Percentiles rank a stretch among this genome's conserved stretches.
phyloP scores from a whole-genome alignment of 441 rosid species.

The Adansonia rubrostipa region DNA sequence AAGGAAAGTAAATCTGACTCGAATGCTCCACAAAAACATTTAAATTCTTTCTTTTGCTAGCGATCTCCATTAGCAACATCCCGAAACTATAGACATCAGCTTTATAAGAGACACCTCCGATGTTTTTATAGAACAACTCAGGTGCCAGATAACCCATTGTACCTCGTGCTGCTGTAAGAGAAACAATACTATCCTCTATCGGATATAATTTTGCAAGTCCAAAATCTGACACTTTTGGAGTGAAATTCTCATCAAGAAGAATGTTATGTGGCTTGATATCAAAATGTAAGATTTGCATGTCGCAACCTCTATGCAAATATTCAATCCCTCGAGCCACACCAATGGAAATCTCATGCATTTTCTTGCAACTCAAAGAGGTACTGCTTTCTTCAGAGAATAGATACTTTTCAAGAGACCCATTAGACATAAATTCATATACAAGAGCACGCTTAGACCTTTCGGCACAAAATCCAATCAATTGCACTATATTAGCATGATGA shows the following conservation, averaged over 20 bases:
- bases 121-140: neutral
- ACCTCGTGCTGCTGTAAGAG: slow-evolving; percentile 32
- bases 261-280: slow-evolving; percentile 35
- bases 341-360: slow-evolving; percentile 40
- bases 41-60: neutral
- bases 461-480: neutral
- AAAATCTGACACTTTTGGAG: slow-evolving; percentile 46
- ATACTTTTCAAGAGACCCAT: slow-evolving; percentile 46
- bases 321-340: slow-evolving; percentile 49
- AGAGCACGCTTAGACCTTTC: neutral
- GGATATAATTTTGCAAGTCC: slow-evolving; percentile 41
- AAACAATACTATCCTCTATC: slow-evolving; percentile 30
- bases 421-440: slow-evolving; percentile 33
- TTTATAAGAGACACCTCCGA: neutral
- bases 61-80: slow-evolving; percentile 26
- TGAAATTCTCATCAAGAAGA: neutral
- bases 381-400: slow-evolving; percentile 27
- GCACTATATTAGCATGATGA: neutral
- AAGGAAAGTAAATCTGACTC: slow-evolving; percentile 9
- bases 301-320: slow-evolving; percentile 47
- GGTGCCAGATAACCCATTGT: slow-evolving; percentile 38
- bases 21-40: neutral
- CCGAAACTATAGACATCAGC: slow-evolving; percentile 29
- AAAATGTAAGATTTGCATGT: slow-evolving; percentile 42
- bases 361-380: slow-evolving; percentile 41